Evolutionary conservation across 1,139 yeast genomes (phyloP), one percentile per base, ranked within the genome.

Genomic region (Protomyces macrosporus): DNA sequence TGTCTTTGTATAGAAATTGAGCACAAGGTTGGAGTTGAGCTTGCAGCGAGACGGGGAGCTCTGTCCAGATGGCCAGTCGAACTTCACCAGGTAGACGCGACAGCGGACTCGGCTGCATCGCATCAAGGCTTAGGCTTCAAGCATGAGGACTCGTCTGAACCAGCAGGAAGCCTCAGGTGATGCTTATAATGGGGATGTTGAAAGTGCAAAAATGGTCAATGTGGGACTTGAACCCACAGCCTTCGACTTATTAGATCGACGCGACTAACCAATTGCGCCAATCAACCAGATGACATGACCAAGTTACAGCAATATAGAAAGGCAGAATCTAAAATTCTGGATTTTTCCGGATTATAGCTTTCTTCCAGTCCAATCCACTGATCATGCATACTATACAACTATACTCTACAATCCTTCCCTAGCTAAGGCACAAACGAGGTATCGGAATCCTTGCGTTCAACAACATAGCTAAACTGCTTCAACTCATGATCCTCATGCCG

Each of bases 401-500:
- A 1, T 23, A 23, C 23, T 23, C 23, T 23, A 23, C 23, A 23
- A 23, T 23, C 23, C 23, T 23, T 23, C 23, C 23, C 23, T 23
- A 23, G 23, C 42, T 39, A 45, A 14, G 51, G 32, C n/a, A 30
- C 10, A 45, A 30, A 45, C 5, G 51, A 45, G 3, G 51, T 4
- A n/a, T 6, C 53, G 6, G 61, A 57, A 3, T 39, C 52, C 53
- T 40, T 52, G 33, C 56, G 62, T 14, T 58, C 62, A 12, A 58
- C 34, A 12, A 58, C 62, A 35, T 58, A 58, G 35, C 34, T 50
- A 39, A 58, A 58, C 36, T 33, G 39, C 62, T 58, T 58, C 35
- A 58, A 34, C 52, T 58, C 62, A 40, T 58, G 62, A 14, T 42
- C 48, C 32, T 42, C 30, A 1, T 23, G 23, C 23, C 23, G 23